These are phyloP conservation scores for Populus pruinosa DNA, from an alignment of 345 rosid species.

Conservation along the genomic window DNA sequence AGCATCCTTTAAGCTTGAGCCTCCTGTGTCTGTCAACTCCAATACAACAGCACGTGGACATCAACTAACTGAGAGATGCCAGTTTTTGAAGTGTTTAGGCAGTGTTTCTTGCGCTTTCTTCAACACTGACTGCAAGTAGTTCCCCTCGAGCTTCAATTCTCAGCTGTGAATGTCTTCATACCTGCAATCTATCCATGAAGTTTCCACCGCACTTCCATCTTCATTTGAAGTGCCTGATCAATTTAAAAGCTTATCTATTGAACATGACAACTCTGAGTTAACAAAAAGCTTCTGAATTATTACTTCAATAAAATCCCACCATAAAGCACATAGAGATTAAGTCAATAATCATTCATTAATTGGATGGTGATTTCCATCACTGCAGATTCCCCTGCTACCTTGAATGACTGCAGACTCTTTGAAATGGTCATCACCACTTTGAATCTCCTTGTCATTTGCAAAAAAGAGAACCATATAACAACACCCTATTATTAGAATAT, in stretches of 20 bases:
- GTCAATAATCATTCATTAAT: slow-evolving; percentile 53
- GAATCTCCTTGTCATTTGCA: slow-evolving; percentile 49
- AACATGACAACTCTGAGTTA: slow-evolving; percentile 20
- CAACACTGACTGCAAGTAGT: slow-evolving; percentile 71
- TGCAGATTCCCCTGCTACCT: slow-evolving; percentile 15
- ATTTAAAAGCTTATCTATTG: slow-evolving; percentile 57
- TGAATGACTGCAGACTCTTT: slow-evolving; percentile 23
- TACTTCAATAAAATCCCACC: slow-evolving; percentile 11
- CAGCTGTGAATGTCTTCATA: slow-evolving; percentile 84
- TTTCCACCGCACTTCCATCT: slow-evolving; percentile 87
- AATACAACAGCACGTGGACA: slow-evolving; percentile 57
- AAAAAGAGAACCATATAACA: slow-evolving; percentile 9
- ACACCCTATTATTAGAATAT: neutral
- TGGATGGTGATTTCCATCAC: slow-evolving; percentile 38
- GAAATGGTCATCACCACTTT: slow-evolving; percentile 28
- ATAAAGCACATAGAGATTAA: neutral
- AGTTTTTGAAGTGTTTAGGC: slow-evolving; percentile 20
- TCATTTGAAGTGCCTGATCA: slow-evolving; percentile 75
- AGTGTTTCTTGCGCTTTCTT: slow-evolving; percentile 87
- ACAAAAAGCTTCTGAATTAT: neutral
- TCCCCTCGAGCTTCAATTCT: slow-evolving; percentile 96
- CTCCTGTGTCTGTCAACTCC: slow-evolving; percentile 52
- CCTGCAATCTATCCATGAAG: slow-evolving; percentile 93
- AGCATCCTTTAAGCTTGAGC: slow-evolving; percentile 28
- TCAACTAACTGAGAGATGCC: slow-evolving; percentile 12